These are phyloP conservation scores for Ensete ventricosum DNA, from an alignment of 176 grass and related monocot genomes.

Conservation along the genomic window DNA sequence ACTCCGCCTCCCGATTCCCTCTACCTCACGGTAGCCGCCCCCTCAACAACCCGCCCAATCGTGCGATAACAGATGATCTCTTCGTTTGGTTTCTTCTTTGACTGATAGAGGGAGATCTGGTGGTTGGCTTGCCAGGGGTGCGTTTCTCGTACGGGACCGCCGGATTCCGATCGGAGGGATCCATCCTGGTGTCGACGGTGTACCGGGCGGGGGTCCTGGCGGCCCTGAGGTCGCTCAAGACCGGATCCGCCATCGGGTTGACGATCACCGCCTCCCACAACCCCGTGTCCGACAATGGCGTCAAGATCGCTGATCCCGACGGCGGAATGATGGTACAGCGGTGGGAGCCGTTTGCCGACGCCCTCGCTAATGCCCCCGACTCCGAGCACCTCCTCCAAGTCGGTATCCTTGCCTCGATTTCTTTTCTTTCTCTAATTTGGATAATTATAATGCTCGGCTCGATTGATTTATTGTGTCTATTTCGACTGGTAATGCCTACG, in stretches of 20 bases:
- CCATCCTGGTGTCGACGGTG: slow-evolving; percentile 57
- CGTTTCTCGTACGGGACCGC: slow-evolving; percentile 78
- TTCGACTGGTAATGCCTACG: background rate
- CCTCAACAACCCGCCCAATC: background rate
- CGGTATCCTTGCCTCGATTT: background rate
- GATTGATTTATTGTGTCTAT: background rate
- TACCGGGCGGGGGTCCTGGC: slow-evolving; percentile 66
- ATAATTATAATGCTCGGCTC: background rate
- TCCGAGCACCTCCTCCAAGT: slow-evolving; percentile 60
- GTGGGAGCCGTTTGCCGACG: slow-evolving; percentile 87
- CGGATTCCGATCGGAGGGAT: slow-evolving; percentile 63
- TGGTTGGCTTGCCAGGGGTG: slow-evolving; percentile 17
- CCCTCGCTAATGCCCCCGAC: slow-evolving; percentile 53
- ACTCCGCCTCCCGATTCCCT: slow-evolving; percentile 43
- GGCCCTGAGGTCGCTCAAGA: slow-evolving; percentile 62
- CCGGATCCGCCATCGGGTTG: slow-evolving; percentile 43
- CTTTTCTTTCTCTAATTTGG: background rate
- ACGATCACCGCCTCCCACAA: slow-evolving; percentile 93
- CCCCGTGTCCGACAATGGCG: slow-evolving; percentile 60
- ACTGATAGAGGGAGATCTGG: background rate
- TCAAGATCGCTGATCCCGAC: slow-evolving; percentile 80
- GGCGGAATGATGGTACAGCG: slow-evolving; percentile 75
- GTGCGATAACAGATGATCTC: background rate
- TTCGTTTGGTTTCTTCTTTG: background rate
- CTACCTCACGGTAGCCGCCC: slow-evolving; percentile 30